A percentile compares a stretch with the other conserved stretches of the same genome.
Evolutionary conservation across 352 stramenopile species (phyloP).

Genomic region (Blastocystis sp.): DNA sequence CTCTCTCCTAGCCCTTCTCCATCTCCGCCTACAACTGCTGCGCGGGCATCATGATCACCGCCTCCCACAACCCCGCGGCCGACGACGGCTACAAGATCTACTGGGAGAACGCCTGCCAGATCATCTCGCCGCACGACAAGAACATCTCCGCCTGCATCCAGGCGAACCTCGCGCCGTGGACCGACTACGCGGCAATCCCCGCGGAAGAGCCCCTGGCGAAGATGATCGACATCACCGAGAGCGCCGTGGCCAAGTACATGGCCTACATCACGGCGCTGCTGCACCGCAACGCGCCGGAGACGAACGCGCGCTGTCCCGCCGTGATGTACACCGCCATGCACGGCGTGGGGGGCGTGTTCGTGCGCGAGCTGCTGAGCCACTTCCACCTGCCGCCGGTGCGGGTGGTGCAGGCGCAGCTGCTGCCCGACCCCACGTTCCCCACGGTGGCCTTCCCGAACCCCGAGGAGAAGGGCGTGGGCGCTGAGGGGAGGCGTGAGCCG

Average conservation of each 20-base stretch:
- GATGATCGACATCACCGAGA: slow-evolving; percentile 24
- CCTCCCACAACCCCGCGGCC: slow-evolving; percentile 94
- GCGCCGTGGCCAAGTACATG: slow-evolving; percentile 68
- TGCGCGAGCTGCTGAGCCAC: slow-evolving; percentile 82
- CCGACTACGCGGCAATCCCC: slow-evolving; percentile 75
- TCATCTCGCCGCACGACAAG: slow-evolving; percentile 90
- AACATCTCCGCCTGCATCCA: slow-evolving; percentile 86
- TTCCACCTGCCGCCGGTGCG: slow-evolving; percentile 80
- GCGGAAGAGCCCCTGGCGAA: background rate
- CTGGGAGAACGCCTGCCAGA: slow-evolving; percentile 90
- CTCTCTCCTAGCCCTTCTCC: slow-evolving; percentile 75
- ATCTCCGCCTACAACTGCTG: slow-evolving; percentile 73
- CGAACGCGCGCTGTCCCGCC: slow-evolving; percentile 16
- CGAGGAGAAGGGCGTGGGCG: slow-evolving; percentile 90
- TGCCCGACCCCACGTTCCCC: slow-evolving; percentile 90
- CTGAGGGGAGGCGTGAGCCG: background rate
- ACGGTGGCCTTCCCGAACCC: slow-evolving; percentile 94
- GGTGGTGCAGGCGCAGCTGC: slow-evolving; percentile 81
- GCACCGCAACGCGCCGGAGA: slow-evolving; percentile 14
- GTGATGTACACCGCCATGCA: slow-evolving; percentile 96
- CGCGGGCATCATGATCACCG: slow-evolving; percentile 87
- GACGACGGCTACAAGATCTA: slow-evolving; percentile 98
- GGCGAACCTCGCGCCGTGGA: slow-evolving; percentile 84
- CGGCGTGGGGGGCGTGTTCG: slow-evolving; percentile 89
- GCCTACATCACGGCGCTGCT: background rate